These are phyloP conservation scores for Diaporthe helianthi DNA, from an alignment of 2,329 filamentous ascomycete species.

Conservation along the genomic window DNA sequence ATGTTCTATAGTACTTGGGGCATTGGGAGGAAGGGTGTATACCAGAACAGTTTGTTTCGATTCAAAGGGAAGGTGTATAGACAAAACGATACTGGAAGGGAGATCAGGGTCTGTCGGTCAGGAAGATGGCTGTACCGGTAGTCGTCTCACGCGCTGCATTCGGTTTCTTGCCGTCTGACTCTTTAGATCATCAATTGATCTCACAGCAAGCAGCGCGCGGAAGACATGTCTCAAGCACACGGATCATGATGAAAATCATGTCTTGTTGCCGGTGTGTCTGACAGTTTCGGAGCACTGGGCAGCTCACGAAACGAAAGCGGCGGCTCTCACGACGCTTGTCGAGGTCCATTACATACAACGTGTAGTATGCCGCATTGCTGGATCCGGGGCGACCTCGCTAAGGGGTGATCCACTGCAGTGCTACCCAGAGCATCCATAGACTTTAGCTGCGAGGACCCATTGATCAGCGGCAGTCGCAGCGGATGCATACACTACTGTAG, in stretches of 20 bases:
- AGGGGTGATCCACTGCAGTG: not conserved
- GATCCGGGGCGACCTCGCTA: not conserved
- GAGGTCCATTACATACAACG: no score
- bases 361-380: not conserved
- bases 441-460: not conserved
- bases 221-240: not conserved
- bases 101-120: not conserved
- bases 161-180: not conserved
- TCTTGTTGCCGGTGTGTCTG: not conserved
- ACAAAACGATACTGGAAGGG: not conserved
- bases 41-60: conserved; percentile 6
- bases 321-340: not conserved
- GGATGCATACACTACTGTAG: no score
- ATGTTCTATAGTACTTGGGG: not conserved
- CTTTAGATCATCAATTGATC: not conserved
- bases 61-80: not conserved
- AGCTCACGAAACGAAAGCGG: not conserved
- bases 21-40: not conserved
- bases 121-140: conserved; percentile 7
- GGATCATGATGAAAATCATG: not conserved
- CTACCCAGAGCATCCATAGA: not conserved
- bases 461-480: no score
- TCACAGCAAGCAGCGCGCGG: not conserved
- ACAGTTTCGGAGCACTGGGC: not conserved
- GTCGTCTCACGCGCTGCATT: not conserved